These are phyloP conservation scores for Sclerotiophoma versabilis DNA, from an alignment of 2,329 filamentous ascomycete genomes.

Conservation along the genomic window DNA sequence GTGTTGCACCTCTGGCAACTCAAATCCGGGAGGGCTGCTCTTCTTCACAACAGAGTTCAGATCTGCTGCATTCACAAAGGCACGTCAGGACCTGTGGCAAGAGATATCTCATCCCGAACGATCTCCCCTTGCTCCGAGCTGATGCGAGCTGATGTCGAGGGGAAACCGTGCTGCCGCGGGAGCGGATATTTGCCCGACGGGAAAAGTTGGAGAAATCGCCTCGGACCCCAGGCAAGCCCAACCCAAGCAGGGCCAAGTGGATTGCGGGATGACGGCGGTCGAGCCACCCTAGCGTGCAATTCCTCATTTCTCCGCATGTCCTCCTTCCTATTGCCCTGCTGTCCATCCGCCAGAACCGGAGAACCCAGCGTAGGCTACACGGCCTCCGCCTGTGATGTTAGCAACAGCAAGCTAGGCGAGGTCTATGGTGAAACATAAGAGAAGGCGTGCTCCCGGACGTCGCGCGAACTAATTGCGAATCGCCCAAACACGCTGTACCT, in stretches of 20 bases:
- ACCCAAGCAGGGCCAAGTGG: conserved; percentile 11
- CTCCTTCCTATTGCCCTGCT: conserved; percentile 8
- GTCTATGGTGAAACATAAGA: conserved; percentile 27
- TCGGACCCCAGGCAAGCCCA: conserved; percentile 19
- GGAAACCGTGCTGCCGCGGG: conserved; percentile 22
- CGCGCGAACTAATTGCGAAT: conserved; percentile 28
- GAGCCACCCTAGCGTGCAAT: conserved; percentile 22
- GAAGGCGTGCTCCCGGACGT: conserved; percentile 28
- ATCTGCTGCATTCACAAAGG: not conserved
- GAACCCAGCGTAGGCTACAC: conserved; percentile 1
- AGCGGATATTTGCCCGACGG: conserved; percentile 32
- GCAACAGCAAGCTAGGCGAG: conserved; percentile 8
- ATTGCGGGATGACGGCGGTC: conserved; percentile 24
- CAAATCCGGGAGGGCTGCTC: not conserved
- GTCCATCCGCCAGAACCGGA: conserved; percentile 23
- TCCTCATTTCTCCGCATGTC: conserved; percentile 31
- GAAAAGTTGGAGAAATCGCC: conserved; percentile 9
- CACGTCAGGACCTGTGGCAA: not conserved
- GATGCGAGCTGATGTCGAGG: conserved; percentile 27
- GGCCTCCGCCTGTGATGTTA: conserved; percentile 14
- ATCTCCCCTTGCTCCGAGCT: conserved; percentile 23
- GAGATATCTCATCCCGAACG: conserved; percentile 17
- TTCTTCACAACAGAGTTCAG: not conserved
- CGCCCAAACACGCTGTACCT: conserved; percentile 3
- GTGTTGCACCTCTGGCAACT: not conserved